Evolutionary conservation across 73 alveolate species (phyloP).

Genomic region (Tetrahymena borealis): DNA sequence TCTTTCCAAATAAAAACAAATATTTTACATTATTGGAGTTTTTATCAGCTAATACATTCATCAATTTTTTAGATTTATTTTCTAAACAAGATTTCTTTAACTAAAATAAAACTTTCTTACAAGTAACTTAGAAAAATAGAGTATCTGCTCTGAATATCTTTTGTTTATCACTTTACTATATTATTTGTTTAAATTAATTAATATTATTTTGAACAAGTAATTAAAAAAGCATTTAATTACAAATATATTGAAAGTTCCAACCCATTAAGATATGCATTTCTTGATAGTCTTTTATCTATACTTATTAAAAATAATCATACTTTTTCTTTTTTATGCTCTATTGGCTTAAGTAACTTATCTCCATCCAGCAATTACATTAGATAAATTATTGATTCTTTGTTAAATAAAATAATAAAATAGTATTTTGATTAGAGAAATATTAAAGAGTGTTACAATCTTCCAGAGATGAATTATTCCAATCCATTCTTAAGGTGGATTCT

Average conservation of each 20-base stretch:
- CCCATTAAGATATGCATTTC: neutral
- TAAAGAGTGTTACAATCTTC: neutral
- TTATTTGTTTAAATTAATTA: neutral
- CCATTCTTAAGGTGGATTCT: neutral
- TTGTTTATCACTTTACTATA: neutral
- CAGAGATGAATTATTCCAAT: neutral
- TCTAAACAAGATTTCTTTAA: neutral
- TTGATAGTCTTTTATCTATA: neutral
- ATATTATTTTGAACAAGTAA: neutral
- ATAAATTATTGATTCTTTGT: neutral
- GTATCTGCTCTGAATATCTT: neutral
- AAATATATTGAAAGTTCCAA: neutral
- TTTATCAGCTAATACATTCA: neutral
- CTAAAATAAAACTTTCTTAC: neutral
- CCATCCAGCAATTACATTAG: neutral
- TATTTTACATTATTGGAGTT: neutral
- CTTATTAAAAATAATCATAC: neutral
- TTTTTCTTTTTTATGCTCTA: neutral
- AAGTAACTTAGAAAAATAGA: neutral
- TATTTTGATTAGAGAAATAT: neutral
- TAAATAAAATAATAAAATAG: neutral
- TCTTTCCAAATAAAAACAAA: too few species aligned
- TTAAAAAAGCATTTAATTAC: neutral
- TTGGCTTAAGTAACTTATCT: neutral
- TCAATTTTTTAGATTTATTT: neutral